Conservation (phyloP, 441 rosid genomes). For the Gossypium laxum region DNA sequence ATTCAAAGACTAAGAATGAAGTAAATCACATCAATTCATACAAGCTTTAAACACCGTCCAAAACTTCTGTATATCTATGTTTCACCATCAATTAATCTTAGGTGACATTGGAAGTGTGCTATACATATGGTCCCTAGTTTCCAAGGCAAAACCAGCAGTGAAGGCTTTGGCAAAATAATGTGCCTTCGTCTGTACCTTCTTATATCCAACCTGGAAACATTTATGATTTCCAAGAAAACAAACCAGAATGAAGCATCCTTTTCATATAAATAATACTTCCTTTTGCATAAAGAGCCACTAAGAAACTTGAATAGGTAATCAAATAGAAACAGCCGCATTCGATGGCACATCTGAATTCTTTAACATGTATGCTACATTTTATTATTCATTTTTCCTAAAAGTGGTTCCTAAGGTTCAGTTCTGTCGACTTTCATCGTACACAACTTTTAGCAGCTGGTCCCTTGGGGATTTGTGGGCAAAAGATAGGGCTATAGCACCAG, state of each 20-base stretch:
- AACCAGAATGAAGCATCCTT: neutral
- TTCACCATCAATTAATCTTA: neutral
- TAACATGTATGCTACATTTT: neutral
- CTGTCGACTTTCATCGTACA: neutral
- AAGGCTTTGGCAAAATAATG: neutral
- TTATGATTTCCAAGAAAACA: neutral
- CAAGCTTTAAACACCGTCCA: neutral
- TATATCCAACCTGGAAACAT: neutral
- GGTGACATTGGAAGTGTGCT: neutral
- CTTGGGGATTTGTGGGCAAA: neutral
- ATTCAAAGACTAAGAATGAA: neutral
- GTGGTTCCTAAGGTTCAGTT: neutral
- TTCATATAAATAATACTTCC: neutral
- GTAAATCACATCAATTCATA: neutral
- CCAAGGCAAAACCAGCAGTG: neutral
- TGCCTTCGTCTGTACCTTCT: neutral
- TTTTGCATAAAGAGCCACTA: neutral
- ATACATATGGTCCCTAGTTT: neutral
- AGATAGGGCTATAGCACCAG: neutral
- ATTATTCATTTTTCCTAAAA: neutral
- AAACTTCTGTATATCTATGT: neutral
- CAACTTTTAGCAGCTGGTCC: neutral
- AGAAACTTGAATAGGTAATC: constrained; percentile 1
- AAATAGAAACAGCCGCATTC: neutral
- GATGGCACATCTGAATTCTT: neutral